phyloP scores from a whole-genome alignment of 345 rosid species.

The Eucalyptus rudis region DNA sequence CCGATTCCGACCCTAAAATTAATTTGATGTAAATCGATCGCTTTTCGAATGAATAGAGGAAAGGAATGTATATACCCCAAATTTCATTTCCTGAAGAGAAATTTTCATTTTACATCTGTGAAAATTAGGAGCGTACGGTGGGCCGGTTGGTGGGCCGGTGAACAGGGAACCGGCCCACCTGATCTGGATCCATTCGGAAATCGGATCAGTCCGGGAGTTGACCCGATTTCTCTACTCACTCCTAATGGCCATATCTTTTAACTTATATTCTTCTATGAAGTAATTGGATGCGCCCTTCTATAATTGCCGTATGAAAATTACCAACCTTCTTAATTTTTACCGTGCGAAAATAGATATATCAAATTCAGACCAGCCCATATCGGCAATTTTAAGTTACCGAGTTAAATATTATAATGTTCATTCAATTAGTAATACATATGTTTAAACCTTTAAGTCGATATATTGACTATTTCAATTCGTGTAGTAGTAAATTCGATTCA shows the following conservation, averaged over 20 bases:
- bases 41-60: neutral
- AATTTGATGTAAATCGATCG: neutral
- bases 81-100: neutral
- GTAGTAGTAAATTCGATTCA: too few species aligned
- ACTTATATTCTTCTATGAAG: too few species aligned
- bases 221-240: neutral
- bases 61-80: neutral
- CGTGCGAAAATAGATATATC: too few species aligned
- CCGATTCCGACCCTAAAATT: neutral
- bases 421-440: too few species aligned
- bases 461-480: too few species aligned
- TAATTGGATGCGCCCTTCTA: too few species aligned
- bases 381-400: too few species aligned
- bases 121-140: neutral
- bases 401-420: too few species aligned
- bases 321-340: too few species aligned
- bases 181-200: neutral
- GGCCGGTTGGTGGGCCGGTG: neutral
- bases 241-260: neutral
- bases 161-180: neutral
- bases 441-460: too few species aligned
- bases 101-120: neutral
- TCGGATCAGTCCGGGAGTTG: neutral
- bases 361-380: accelerated
- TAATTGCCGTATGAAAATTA: too few species aligned